These are phyloP conservation scores for Pichia thaimueangensis DNA, from an alignment of 805 yeast species.

Conservation along the genomic window DNA sequence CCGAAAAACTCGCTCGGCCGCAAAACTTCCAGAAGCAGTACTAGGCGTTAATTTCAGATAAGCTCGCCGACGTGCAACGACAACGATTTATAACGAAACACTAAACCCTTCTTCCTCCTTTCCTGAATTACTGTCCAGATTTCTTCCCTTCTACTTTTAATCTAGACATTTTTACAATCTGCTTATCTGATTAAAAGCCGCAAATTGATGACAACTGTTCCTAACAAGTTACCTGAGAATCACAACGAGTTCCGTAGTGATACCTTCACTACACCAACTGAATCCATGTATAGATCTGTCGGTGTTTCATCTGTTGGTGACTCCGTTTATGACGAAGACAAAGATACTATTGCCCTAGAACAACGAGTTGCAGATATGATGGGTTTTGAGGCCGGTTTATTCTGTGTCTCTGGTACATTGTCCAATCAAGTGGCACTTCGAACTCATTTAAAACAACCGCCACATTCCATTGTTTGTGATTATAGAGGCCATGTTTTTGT, in stretches of 20 bases:
- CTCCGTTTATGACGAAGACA: conserved; percentile 83
- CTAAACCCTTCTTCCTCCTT: too few species aligned
- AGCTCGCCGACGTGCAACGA: too few species aligned
- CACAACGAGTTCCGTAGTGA: conserved; percentile 63
- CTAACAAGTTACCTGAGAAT: conserved; percentile 10
- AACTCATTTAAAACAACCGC: conserved; percentile 72
- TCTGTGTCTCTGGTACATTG: conserved; percentile 83
- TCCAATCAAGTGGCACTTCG: conserved; percentile 85
- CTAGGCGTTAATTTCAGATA: too few species aligned
- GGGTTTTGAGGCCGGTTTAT: conserved; percentile 77
- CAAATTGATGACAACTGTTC: too few species aligned
- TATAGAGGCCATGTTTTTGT: conserved; percentile 76
- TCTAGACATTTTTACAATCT: too few species aligned
- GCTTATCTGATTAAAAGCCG: too few species aligned
- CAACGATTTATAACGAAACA: too few species aligned
- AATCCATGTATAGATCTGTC: conserved; percentile 60
- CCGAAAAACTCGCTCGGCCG: too few species aligned
- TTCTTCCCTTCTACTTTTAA: too few species aligned
- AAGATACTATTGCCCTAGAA: conserved; percentile 60
- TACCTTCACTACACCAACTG: conserved; percentile 86
- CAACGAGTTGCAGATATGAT: conserved; percentile 56
- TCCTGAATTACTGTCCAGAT: too few species aligned
- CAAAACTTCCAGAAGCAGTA: too few species aligned
- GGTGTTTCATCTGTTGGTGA: conserved; percentile 65
- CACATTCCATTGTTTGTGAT: conserved; percentile 81